These are phyloP conservation scores for Populus ilicifolia DNA, from an alignment of 345 rosid species.

Conservation along the genomic window DNA sequence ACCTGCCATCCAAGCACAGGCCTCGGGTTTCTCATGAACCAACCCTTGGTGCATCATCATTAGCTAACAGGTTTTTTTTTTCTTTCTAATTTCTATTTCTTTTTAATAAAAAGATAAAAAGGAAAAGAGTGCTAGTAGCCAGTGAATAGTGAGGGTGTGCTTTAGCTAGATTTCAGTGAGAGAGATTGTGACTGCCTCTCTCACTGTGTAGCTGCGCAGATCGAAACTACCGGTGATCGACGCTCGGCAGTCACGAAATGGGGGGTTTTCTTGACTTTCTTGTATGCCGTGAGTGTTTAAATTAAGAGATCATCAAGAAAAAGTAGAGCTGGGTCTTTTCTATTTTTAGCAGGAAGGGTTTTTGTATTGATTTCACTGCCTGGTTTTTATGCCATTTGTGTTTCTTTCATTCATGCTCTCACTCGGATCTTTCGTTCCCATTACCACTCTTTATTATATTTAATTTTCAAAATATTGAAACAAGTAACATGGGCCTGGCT, in stretches of 20 bases:
- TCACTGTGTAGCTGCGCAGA: constrained; percentile 40
- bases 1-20: constrained; percentile 53
- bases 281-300: constrained; percentile 17
- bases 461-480: background rate
- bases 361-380: constrained; percentile 17
- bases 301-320: background rate
- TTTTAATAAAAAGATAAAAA: background rate
- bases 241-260: constrained; percentile 75
- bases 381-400: constrained; percentile 56
- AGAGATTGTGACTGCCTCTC: constrained; percentile 20
- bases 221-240: constrained; percentile 55
- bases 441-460: background rate
- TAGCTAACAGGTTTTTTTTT: background rate
- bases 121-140: constrained; percentile 7
- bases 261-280: constrained; percentile 23
- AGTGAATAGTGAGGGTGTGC: constrained; percentile 8
- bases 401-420: constrained; percentile 45
- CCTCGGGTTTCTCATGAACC: constrained; percentile 53
- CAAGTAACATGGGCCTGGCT: constrained; percentile 1
- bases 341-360: constrained; percentile 44
- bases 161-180: constrained; percentile 34
- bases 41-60: constrained; percentile 40
- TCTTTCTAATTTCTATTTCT: background rate
- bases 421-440: constrained; percentile 19
- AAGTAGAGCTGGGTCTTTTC: constrained; percentile 27